phyloP scores from a whole-genome alignment of 2,329 filamentous ascomycete genomes.

The Diaporthe velutina region DNA sequence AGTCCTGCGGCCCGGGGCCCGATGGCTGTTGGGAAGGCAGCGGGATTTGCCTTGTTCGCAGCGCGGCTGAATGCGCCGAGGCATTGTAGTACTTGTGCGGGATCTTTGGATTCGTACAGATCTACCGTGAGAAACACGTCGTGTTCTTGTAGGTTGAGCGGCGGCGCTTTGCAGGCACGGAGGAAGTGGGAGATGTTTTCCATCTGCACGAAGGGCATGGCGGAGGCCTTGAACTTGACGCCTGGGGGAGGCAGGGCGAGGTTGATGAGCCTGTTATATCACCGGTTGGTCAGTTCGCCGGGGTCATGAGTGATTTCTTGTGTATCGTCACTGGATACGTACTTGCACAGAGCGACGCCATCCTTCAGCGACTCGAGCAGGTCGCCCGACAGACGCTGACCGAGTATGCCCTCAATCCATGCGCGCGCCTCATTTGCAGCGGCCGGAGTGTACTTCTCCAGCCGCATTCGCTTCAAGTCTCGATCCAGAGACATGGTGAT shows the following conservation, averaged over 20 bases:
- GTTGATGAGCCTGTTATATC: constrained; percentile 78
- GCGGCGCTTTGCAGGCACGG: constrained; percentile 85
- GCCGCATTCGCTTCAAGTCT: constrained; percentile 92
- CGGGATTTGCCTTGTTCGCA: constrained; percentile 80
- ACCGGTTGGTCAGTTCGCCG: constrained; percentile 22
- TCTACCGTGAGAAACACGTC: constrained; percentile 98
- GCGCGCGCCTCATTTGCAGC: constrained; percentile 86
- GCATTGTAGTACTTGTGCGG: constrained; percentile 94
- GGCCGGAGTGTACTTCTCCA: constrained; percentile 92
- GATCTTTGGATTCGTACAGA: constrained; percentile 94
- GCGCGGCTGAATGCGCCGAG: constrained; percentile 91
- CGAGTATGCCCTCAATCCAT: constrained; percentile 89
- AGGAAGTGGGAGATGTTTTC: constrained; percentile 99
- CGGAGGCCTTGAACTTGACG: constrained; percentile 89
- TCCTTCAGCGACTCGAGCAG: constrained; percentile 89
- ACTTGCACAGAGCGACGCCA: constrained; percentile 94
- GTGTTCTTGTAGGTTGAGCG: constrained; percentile 89
- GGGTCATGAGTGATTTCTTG: too few species aligned
- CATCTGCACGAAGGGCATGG: constrained; percentile 99
- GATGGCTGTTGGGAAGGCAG: constrained; percentile 80
- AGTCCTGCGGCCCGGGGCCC: constrained; percentile 76
- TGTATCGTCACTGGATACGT: constrained; percentile 49
- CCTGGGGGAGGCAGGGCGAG: constrained; percentile 81
- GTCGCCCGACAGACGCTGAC: constrained; percentile 81
- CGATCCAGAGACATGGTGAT: constrained; percentile 89